Percentiles rank a stretch among this genome's conserved stretches.
These are phyloP conservation scores for Smittium mucronatum DNA, from an alignment of 371 early-diverging fungal genomes.

Conservation along the genomic window DNA sequence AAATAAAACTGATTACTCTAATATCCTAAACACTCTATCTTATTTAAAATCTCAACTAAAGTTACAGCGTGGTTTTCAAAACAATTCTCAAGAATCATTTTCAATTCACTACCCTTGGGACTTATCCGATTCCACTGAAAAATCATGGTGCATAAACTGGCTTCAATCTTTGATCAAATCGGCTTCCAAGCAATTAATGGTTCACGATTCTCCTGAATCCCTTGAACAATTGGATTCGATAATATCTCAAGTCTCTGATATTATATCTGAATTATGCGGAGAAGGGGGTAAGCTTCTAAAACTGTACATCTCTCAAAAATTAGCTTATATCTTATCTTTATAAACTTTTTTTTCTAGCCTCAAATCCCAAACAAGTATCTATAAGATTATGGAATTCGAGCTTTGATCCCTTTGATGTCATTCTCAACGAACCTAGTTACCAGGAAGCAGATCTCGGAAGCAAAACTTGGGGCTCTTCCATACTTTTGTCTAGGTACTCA, in stretches of 20 bases:
- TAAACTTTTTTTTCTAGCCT: constrained; percentile 1
- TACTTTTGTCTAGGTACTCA: constrained; percentile 15
- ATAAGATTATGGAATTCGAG: neutral
- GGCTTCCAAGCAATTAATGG: neutral
- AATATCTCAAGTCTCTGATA: neutral
- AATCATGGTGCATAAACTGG: constrained; percentile 5
- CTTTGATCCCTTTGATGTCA: constrained; percentile 8
- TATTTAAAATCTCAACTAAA: neutral
- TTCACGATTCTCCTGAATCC: too few species aligned
- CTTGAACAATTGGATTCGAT: neutral
- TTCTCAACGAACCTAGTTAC: constrained; percentile 19
- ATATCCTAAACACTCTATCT: neutral
- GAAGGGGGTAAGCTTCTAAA: constrained; percentile 7
- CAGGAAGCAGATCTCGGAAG: constrained; percentile 20
- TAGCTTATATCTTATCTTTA: neutral
- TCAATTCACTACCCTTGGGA: neutral
- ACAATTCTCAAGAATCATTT: neutral
- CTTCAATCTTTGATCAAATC: neutral
- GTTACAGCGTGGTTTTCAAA: neutral
- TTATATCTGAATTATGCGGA: constrained; percentile 9
- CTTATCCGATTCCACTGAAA: neutral
- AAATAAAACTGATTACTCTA: neutral
- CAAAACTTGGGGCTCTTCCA: constrained; percentile 19
- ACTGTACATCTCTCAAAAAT: neutral
- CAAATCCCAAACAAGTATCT: neutral